These are phyloP conservation scores for Knoxdaviesia proteae DNA, from an alignment of 2,329 filamentous ascomycete genomes.

Conservation along the genomic window DNA sequence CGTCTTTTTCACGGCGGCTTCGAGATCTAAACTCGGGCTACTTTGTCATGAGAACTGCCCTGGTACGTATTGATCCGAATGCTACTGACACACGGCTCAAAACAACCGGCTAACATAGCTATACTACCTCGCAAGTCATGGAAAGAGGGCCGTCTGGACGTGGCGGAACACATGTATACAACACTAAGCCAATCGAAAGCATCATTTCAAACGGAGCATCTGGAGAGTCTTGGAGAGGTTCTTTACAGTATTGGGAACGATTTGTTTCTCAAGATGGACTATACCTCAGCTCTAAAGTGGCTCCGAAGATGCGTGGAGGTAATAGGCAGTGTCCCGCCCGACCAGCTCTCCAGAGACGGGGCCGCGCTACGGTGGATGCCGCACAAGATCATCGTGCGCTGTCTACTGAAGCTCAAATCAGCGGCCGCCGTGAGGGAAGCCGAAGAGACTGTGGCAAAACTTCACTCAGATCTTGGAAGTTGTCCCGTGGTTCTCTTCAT, in stretches of 20 bases:
- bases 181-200: conserved; percentile 16
- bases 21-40: conserved; percentile 30
- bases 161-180: conserved; percentile 66
- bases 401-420: conserved; percentile 25
- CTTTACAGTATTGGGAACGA: conserved; percentile 53
- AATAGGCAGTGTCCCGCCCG: conserved; percentile 32
- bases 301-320: conserved; percentile 43
- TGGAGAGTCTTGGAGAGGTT: conserved; percentile 44
- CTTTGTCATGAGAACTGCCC: conserved; percentile 38
- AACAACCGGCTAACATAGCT: conserved; percentile 2
- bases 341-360: conserved; percentile 34
- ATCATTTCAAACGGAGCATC: conserved; percentile 22
- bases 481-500: conserved; percentile 46
- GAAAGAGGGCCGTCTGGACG: conserved; percentile 50
- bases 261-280: conserved; percentile 29
- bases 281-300: conserved; percentile 45
- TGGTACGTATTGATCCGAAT: conserved; percentile 26
- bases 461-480: conserved; percentile 42
- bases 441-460: conserved; percentile 30
- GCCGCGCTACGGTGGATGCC: conserved; percentile 45
- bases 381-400: conserved; percentile 39
- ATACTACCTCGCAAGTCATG: conserved; percentile 34
- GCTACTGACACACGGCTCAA: background rate
- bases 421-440: conserved; percentile 27
- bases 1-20: too few relatives aligned